Base-by-base conservation (phyloP, 805 yeast genomes). In the Yamadazyma scolyti region DNA sequence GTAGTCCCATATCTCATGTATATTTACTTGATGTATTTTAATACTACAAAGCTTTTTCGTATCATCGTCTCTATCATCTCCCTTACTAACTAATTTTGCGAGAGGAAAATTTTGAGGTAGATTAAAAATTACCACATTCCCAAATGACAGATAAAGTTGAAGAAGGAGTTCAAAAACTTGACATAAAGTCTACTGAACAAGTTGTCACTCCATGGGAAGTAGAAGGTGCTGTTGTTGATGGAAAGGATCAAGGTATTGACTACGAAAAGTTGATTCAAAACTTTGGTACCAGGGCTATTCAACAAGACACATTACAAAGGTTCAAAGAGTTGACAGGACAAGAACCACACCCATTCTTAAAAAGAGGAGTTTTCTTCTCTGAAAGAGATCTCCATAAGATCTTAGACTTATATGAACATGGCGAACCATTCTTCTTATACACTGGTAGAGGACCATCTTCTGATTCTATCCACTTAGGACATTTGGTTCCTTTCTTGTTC, bases 391-490 rank as follows among this genome's bases (percentile, higher is more conserved):
- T 84, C 53, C 61, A 54, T 49, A 75, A 65, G 48, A 93, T 90
- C 50, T 71, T 90, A 52, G 95, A 85, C 54, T 61, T 88, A 46
- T 87, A 93, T 58, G 97, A 93, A 64, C 85, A 83, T 52, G 96
- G 96, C 13, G 87, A 93, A 61, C 95, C 89, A 18, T 93, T 93
- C 61, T 93, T 90, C 66, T 65, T 93, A 40, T 93, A 93, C 58
- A 93, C 98, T 10, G 98, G 98, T 23, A 77, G 98, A 58, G 98
- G 98, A 4, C 97, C 98, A 21, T 84, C 95, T 2, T 77, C 89
- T 24, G 96, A 82, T 47, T 82, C 93, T 13, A 82, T 93, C 85
- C 98, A 93, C 57, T 70, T 93, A 65, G 98, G 98, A 31, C 98
- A 93, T 60, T 80, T 90, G 88, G 75, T 89, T 39, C 98, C 98